Percentiles rank a stretch among this genome's conserved stretches.
Evolutionary conservation across 768 basidiomycete genomes (phyloP).

Genomic region (Neoboletus magnificus): DNA sequence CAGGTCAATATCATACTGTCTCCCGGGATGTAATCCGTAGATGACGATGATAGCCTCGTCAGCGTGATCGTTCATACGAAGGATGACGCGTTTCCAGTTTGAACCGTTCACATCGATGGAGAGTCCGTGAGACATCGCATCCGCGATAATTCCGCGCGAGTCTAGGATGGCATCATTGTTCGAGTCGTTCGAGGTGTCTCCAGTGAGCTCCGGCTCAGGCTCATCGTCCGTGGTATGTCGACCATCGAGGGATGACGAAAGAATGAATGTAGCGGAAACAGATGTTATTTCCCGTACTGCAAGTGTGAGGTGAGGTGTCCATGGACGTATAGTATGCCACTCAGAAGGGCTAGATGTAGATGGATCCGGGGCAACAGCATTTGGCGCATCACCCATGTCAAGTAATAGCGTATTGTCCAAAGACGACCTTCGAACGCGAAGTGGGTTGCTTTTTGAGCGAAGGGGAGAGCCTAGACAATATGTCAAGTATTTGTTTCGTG

Average conservation of each 20-base stretch:
- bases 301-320: slow-evolving; percentile 68
- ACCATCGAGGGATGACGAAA: slow-evolving; percentile 51
- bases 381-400: slow-evolving; percentile 20
- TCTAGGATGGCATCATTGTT: slow-evolving; percentile 32
- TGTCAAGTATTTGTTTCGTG: neutral
- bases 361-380: slow-evolving; percentile 3
- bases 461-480: neutral
- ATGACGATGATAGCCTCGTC: slow-evolving; percentile 92
- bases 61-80: slow-evolving; percentile 72
- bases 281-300: slow-evolving; percentile 79
- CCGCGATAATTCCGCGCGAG: slow-evolving; percentile 50
- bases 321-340: slow-evolving; percentile 78
- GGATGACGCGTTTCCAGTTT: slow-evolving; percentile 75
- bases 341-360: slow-evolving; percentile 25
- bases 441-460: neutral
- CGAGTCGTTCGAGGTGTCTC: slow-evolving; percentile 35
- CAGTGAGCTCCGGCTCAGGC: slow-evolving; percentile 28
- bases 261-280: slow-evolving; percentile 72
- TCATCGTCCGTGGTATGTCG: slow-evolving; percentile 16
- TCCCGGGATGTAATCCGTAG: slow-evolving; percentile 82
- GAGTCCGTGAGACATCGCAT: slow-evolving; percentile 69
- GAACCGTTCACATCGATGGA: slow-evolving; percentile 78
- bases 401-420: neutral
- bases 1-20: slow-evolving; percentile 88
- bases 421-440: neutral